Evolutionary conservation across 2,329 filamentous ascomycete genomes (phyloP), one percentile per base, ranked within the genome.

Genomic region (Fusarium sp.): DNA sequence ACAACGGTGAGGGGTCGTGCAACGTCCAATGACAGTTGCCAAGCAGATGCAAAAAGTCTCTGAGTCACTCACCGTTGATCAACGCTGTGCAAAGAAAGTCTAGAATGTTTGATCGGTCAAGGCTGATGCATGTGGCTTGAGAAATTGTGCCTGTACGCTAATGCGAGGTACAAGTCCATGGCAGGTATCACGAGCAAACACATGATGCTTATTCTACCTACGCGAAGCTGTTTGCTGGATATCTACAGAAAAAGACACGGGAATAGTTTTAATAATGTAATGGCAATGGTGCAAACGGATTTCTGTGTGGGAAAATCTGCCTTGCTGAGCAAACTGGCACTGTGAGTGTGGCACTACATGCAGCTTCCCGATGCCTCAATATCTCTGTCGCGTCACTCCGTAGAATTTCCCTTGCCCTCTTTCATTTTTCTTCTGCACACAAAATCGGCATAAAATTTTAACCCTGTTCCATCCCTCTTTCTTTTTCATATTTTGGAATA

Each of bases 111-210:
- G 24, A 20, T 20, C 27, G 29, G 27, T 29, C 29, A 20, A 56
- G 52, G 29, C 29, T 34, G 52, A 56, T 56, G 31, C 54, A 57
- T 57, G 54, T 57, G 54, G 31, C 54, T 57, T 57, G 54, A 34
- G 54, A 20, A 52, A 9, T 11, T 42, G n/a, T 42, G n/a, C n/a
- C 38, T 38, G 16, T 24, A 47, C 16, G n/a, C 13, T 13, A 35
- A 57, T 57, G 29, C 13, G 31, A 35, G 52, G 52, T 35, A 57
- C 29, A 6, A 50, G n/a, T 20, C 35, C 29, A 56, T 34, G 22
- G 22, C 22, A 47, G 42, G 42, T 47, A 47, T 47, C 45, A 50
- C 27, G 47, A 52, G 18, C 18, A 52, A 52, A 52, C 47, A n/a
- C 27, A 52, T 52, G 18, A 29, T 31, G 11, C 11, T 20, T n/a